Evolutionary conservation across 345 rosid species (phyloP).

Genomic region (Populus euphratica): DNA sequence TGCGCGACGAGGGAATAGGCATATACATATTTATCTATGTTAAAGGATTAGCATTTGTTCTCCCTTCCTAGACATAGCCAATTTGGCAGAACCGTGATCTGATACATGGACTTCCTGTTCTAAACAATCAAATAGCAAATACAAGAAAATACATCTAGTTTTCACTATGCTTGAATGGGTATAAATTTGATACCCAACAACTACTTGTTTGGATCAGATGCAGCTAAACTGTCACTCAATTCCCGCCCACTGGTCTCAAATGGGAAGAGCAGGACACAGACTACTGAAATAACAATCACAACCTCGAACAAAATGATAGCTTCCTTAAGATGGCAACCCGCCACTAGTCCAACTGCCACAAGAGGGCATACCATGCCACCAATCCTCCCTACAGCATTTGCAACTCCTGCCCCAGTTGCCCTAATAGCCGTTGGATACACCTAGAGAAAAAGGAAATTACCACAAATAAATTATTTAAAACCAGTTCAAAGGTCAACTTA

Average conservation of each 20-base stretch:
- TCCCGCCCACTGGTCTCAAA: slow-evolving; percentile 24
- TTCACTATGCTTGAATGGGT: too few relatives aligned
- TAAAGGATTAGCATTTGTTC: too few relatives aligned
- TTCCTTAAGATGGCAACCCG: slow-evolving; percentile 12
- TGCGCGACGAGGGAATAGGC: too few relatives aligned
- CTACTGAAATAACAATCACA: slow-evolving; percentile 5
- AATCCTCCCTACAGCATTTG: slow-evolving; percentile 21
- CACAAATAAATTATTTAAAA: not conserved
- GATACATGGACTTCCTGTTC: too few relatives aligned
- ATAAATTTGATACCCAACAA: too few relatives aligned
- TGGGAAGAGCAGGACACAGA: slow-evolving; percentile 18
- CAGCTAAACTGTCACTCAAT: slow-evolving; percentile 11
- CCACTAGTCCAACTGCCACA: slow-evolving; percentile 23
- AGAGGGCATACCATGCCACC: slow-evolving; percentile 26
- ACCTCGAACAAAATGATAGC: slow-evolving; percentile 19
- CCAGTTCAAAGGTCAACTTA: not conserved
- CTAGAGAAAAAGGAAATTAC: not conserved
- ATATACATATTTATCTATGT: too few relatives aligned
- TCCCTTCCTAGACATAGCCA: too few relatives aligned
- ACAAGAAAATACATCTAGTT: too few relatives aligned
- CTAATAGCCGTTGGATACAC: slow-evolving; percentile 22
- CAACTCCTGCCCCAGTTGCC: slow-evolving; percentile 23
- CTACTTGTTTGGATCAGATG: slow-evolving; percentile 1
- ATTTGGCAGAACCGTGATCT: too few relatives aligned
- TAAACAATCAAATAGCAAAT: too few relatives aligned